Conservation (phyloP, 1,139 yeast species). For the Sugiyamaella grinbergsii region DNA sequence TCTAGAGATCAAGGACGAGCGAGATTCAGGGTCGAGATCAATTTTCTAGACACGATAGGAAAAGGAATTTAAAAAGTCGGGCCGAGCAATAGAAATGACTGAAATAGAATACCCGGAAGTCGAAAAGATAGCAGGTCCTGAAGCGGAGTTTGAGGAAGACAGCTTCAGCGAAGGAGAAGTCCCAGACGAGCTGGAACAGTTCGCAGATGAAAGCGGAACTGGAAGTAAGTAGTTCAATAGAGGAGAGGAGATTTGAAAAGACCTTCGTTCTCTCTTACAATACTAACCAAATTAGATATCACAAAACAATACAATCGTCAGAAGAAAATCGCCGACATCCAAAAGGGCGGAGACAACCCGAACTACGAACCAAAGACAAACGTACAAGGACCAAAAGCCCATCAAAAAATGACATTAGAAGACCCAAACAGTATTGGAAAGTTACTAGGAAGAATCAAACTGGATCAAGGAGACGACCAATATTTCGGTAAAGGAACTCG, state of each 20-base stretch:
- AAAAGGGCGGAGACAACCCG: conserved; percentile 16
- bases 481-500: conserved; percentile 40
- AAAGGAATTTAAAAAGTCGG: background rate
- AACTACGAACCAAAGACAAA: conserved; percentile 25
- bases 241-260: background rate
- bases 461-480: conserved; percentile 34
- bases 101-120: background rate
- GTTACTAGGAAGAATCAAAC: conserved; percentile 29
- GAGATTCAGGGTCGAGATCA: background rate
- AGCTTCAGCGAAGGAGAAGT: background rate
- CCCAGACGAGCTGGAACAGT: background rate
- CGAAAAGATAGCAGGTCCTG: no score
- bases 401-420: conserved; percentile 21
- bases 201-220: conserved; percentile 8
- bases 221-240: conserved; percentile 16
- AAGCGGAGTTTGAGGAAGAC: background rate
- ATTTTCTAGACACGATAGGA: background rate
- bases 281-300: no score
- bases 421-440: conserved; percentile 26
- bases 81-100: background rate
- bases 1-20: background rate
- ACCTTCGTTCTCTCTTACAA: no score
- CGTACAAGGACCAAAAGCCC: conserved; percentile 25
- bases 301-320: conserved; percentile 34
- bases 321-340: conserved; percentile 21